phyloP scores from a whole-genome alignment of 2,329 filamentous ascomycete genomes.

The Aureobasidium sp. region DNA sequence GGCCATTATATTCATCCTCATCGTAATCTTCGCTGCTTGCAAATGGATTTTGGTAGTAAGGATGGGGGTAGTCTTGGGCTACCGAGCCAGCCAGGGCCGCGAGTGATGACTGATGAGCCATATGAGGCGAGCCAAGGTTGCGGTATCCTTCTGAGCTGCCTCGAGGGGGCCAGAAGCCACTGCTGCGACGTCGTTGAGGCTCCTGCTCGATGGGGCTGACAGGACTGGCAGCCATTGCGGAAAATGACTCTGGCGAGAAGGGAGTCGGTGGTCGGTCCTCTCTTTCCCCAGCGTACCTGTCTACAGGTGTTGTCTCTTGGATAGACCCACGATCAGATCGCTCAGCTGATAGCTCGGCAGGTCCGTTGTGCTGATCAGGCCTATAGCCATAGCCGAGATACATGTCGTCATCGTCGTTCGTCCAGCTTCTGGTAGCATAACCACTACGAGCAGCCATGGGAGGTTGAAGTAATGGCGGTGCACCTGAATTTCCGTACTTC shows the following conservation, averaged over 20 bases:
- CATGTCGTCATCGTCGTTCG: neutral
- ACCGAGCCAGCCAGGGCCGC: neutral
- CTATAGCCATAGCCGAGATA: neutral
- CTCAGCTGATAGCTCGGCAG: conserved; percentile 11
- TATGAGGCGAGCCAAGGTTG: neutral
- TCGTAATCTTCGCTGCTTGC: conserved; percentile 10
- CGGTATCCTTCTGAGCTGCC: neutral
- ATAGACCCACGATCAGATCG: neutral
- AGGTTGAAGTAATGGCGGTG: neutral
- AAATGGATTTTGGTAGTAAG: conserved; percentile 16
- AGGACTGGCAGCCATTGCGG: neutral
- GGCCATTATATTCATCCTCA: conserved; percentile 6
- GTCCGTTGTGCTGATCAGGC: neutral
- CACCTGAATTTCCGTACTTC: neutral
- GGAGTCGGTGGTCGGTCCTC: conserved; percentile 1
- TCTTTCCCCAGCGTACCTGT: neutral
- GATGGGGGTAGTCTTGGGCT: conserved; percentile 9
- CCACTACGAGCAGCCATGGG: neutral
- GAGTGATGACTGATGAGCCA: neutral
- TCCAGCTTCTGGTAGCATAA: neutral
- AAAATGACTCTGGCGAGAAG: conserved; percentile 4
- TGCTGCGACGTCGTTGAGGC: neutral
- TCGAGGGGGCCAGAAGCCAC: conserved; percentile 3
- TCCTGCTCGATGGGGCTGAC: conserved; percentile 7
- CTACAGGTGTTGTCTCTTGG: neutral